Conservation (phyloP, 345 rosid genomes). For the Noccaea caerulescens region DNA sequence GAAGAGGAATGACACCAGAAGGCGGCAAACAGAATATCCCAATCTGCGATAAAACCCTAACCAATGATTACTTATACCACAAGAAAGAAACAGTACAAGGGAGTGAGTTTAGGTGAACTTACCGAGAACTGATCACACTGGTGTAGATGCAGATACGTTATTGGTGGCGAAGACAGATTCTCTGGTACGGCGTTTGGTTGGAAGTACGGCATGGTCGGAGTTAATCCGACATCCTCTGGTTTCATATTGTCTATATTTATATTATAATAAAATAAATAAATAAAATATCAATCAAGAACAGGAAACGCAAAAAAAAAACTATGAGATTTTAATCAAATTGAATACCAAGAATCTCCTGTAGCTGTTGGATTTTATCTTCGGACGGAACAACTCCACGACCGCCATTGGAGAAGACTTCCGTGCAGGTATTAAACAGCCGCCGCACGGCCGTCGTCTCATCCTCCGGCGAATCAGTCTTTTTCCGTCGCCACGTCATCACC, state of each 20-base stretch:
- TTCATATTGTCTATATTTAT: constrained; percentile 56
- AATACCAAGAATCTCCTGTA: constrained; percentile 73
- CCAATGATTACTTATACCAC: constrained; percentile 22
- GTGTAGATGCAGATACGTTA: constrained; percentile 67
- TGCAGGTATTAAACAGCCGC: constrained; percentile 73
- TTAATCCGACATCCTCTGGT: constrained; percentile 67
- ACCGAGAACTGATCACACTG: constrained; percentile 78
- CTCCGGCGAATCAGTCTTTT: constrained; percentile 28
- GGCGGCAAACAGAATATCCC: constrained; percentile 96
- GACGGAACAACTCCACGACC: constrained; percentile 66
- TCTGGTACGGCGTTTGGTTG: constrained; percentile 1
- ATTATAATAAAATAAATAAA: neutral
- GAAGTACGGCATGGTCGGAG: constrained; percentile 59
- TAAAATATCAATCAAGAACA: constrained; percentile 8
- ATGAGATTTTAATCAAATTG: neutral
- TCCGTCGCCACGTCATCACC: constrained; percentile 18
- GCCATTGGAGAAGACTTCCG: constrained; percentile 60
- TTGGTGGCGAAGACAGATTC: constrained; percentile 40
- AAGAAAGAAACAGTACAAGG: constrained; percentile 14
- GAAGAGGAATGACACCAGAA: constrained; percentile 84
- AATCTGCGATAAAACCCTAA: constrained; percentile 57
- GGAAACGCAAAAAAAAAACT: neutral
- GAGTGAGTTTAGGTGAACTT: constrained; percentile 24
- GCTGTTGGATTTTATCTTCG: constrained; percentile 58
- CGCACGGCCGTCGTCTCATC: constrained; percentile 48